These are phyloP conservation scores for Cytidiella melzeri DNA, from an alignment of 768 basidiomycete genomes.

Conservation along the genomic window DNA sequence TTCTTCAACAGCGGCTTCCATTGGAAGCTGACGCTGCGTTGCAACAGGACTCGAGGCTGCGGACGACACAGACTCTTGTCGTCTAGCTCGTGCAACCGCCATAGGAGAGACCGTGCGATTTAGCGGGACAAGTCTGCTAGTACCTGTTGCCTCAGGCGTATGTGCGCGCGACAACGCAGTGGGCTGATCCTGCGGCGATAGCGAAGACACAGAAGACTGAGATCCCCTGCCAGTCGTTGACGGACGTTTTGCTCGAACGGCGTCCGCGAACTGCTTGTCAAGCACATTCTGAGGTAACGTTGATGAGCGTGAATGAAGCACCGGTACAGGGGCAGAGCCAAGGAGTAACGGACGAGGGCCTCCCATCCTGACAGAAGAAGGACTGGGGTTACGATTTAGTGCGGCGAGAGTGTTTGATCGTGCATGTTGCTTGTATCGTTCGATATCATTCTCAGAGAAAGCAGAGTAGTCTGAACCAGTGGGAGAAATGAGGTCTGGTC, in stretches of 20 bases:
- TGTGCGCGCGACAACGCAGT: conserved; percentile 10
- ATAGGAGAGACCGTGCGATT: conserved; percentile 71
- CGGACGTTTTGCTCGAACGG: conserved; percentile 17
- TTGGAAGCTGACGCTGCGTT: conserved; percentile 13
- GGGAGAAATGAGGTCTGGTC: conserved; percentile 19
- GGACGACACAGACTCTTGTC: conserved; percentile 35
- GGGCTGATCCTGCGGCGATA: conserved; percentile 50
- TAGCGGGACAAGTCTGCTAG: conserved; percentile 54
- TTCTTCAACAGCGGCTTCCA: conserved; percentile 11
- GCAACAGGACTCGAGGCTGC: conserved; percentile 27
- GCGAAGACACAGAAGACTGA: conserved; percentile 57
- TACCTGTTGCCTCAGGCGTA: conserved; percentile 34
- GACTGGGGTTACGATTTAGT: conserved; percentile 29
- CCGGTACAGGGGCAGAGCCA: conserved; percentile 33
- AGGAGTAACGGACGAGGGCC: conserved; percentile 66
- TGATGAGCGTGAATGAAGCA: conserved; percentile 18
- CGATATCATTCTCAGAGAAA: conserved; percentile 4
- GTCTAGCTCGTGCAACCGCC: conserved; percentile 38
- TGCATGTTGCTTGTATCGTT: not conserved
- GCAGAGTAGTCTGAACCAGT: conserved; percentile 13
- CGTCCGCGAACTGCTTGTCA: conserved; percentile 15
- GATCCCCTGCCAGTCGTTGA: conserved; percentile 42
- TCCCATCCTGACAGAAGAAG: conserved; percentile 1
- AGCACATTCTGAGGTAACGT: conserved; percentile 13
- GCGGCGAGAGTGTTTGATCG: not conserved